Evolutionary conservation across 2,329 filamentous ascomycete genomes (phyloP).

Genomic region (Colletotrichum acutatum): DNA sequence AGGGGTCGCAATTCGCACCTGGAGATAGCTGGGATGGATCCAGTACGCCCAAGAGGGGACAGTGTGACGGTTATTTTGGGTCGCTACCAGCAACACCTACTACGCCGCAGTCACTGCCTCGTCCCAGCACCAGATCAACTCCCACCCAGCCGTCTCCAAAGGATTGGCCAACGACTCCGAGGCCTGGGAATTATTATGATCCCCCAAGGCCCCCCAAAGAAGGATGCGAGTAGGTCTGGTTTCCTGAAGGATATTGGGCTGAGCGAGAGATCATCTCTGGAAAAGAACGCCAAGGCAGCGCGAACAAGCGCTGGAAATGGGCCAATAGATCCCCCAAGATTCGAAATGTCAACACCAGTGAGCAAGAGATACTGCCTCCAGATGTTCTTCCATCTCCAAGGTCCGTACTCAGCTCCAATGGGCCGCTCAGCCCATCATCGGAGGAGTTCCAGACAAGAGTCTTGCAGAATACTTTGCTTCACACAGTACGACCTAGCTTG

Average conservation of each 20-base stretch:
- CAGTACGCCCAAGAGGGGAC: conserved; percentile 28
- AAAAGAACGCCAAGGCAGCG: conserved; percentile 45
- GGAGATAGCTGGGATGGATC: conserved; percentile 33
- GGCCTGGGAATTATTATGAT: conserved; percentile 49
- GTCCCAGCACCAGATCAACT: neutral
- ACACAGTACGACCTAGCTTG: neutral
- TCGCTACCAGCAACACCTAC: neutral
- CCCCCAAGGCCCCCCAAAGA: conserved; percentile 65
- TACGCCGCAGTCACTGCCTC: neutral
- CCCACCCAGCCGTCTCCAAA: neutral
- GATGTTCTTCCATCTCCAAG: neutral
- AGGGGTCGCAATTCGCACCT: neutral
- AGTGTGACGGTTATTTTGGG: conserved; percentile 25
- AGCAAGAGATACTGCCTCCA: conserved; percentile 39
- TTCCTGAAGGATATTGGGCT: conserved; percentile 72
- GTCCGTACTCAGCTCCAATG: conserved; percentile 28
- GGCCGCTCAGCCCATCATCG: conserved; percentile 53
- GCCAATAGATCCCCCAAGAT: conserved; percentile 49
- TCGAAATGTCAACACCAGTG: conserved; percentile 42
- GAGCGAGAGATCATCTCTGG: conserved; percentile 56
- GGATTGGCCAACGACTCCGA: neutral
- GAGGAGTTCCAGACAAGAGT: conserved; percentile 61
- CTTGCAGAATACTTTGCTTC: conserved; percentile 48
- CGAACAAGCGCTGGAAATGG: conserved; percentile 54
- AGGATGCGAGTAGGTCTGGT: conserved; percentile 72